A percentile compares a stretch with the other conserved stretches of the same genome.
Conservation (phyloP, 1,284 basidiomycete genomes). For the Heterobasidion annosum region DNA sequence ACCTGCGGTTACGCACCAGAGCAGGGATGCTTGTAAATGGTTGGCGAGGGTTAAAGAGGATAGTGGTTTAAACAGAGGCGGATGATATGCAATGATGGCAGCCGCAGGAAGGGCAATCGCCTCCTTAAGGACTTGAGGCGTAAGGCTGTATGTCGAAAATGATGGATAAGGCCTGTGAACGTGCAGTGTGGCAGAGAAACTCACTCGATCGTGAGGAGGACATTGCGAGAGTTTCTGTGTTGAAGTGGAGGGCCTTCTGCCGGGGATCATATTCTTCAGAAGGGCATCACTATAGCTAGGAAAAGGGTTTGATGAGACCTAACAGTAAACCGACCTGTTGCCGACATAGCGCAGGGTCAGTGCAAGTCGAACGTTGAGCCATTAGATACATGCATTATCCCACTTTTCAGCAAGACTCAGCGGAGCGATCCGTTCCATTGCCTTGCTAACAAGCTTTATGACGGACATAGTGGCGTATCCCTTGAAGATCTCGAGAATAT, state of each 20-base stretch:
- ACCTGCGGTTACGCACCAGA: slow-evolving; percentile 73
- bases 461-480: slow-evolving; percentile 19
- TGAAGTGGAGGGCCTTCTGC: slow-evolving; percentile 63
- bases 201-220: slow-evolving; percentile 84
- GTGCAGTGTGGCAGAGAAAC: slow-evolving; percentile 15
- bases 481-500: neutral
- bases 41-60: slow-evolving; percentile 72
- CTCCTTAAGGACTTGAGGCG: slow-evolving; percentile 70
- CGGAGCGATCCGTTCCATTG: slow-evolving; percentile 79
- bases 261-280: slow-evolving; percentile 1
- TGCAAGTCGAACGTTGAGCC: slow-evolving; percentile 2
- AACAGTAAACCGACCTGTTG: slow-evolving; percentile 74
- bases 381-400: slow-evolving; percentile 70
- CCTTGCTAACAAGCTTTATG: slow-evolving; percentile 44
- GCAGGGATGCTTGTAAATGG: slow-evolving; percentile 73
- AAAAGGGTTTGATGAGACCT: slow-evolving; percentile 33
- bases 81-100: slow-evolving; percentile 83
- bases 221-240: slow-evolving; percentile 43
- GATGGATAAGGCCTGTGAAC: neutral
- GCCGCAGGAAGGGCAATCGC: slow-evolving; percentile 55
- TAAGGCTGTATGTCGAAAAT: slow-evolving; percentile 44
- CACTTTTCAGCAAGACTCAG: slow-evolving; percentile 79
- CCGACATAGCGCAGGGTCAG: neutral
- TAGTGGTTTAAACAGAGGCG: slow-evolving; percentile 80
- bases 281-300: neutral